Base-by-base conservation (phyloP, 352 stramenopile species). In the Thalassiosira livingstoniorum region DNA sequence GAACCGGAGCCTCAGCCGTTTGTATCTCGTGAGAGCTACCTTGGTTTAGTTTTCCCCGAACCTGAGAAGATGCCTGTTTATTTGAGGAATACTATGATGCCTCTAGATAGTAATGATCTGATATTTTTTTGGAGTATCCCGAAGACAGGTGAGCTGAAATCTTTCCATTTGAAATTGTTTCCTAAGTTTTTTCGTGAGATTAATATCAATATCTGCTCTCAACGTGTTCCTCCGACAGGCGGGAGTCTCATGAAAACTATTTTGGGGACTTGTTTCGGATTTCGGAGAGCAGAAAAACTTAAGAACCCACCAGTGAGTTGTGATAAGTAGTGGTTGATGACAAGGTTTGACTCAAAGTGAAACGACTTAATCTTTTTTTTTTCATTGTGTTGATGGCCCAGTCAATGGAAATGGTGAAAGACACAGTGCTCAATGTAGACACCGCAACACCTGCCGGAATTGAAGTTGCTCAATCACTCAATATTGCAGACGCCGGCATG, bases 91-190 rank as follows among this genome's bases (percentile, higher is more conserved):
- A 7, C 47, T 10, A 25, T 58, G 47, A n/a, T 29, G 11, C 47
- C 11, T 27, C 11, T 15, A 5, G 4, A 58, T 58, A 4, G 4
- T 7, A 23, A 37, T 18, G 67, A 75, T 39, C 31, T 75, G 2
- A 61, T 75, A 15, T 80, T 80, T 18, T 80, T 64, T 25, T 80
- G 72, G 72, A 61, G 75, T 25, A 68, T 80, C 18, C 61, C 61
- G 2, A 69, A 71, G 53, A 67, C 47, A 18, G n/a, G n/a, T n/a
- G n/a, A n/a, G n/a, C n/a, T n/a, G n/a, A n/a, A n/a, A n/a, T n/a
- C n/a, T n/a, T n/a, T n/a, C n/a, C n/a, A n/a, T n/a, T n/a, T n/a
- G n/a, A n/a, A n/a, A n/a, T n/a, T n/a, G n/a, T n/a, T n/a, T n/a
- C n/a, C 47, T 10, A 25, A 29, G 47, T 11, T 29, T 7, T n/a